Base-by-base conservation (phyloP, 202 grass and related monocot genomes). In the Digitaria exilis region DNA sequence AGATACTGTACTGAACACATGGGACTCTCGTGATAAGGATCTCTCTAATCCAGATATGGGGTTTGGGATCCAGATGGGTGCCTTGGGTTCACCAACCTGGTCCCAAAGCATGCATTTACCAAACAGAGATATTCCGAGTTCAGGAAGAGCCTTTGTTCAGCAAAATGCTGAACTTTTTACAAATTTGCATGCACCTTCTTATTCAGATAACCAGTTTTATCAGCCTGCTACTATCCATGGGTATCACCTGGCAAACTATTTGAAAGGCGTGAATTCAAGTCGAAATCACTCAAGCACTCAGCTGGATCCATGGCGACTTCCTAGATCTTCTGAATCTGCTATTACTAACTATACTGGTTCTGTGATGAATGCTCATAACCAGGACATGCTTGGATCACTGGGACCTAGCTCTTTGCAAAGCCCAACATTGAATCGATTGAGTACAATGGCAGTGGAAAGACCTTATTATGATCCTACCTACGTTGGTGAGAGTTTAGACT, bases 171-270 rank as follows among this genome's bases (percentile, higher is more conserved):
- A 74, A 52, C 21, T 69, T 17, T 61, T 79, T 78, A 84, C 72
- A 30, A 93, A 82, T 54, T 82, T 80, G 62, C 69, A 86, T 56
- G 45, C 39, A 17, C 75, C 81, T 42, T 59, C 89, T 54, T 89
- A 85, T 42, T 84, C 69, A 65, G 73, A 62, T 52, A 85, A 63
- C 65, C 84, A 80, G 57, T 82, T 85, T 24, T 88, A 80, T 65
- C 92, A 91, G 32, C 92, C 87, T 31, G 88, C 86, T 8, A 97
- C 92, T 10, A 82, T 94, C 72, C 95, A 94, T 89, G 95, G 92
- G 8, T 93, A 91, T 82, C 95, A 87, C 50, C 77, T 85, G 24
- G 66, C 86, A 73, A 84, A 77, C n/a, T 89, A 84, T 80, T 85
- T 94, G 29, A 91, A 91, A 90, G 71, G 67, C 43, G 73, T 89